Evolutionary conservation across 2,329 filamentous ascomycete species (phyloP), one percentile per base, ranked within the genome.

Genomic region (Microascus cirrosus): DNA sequence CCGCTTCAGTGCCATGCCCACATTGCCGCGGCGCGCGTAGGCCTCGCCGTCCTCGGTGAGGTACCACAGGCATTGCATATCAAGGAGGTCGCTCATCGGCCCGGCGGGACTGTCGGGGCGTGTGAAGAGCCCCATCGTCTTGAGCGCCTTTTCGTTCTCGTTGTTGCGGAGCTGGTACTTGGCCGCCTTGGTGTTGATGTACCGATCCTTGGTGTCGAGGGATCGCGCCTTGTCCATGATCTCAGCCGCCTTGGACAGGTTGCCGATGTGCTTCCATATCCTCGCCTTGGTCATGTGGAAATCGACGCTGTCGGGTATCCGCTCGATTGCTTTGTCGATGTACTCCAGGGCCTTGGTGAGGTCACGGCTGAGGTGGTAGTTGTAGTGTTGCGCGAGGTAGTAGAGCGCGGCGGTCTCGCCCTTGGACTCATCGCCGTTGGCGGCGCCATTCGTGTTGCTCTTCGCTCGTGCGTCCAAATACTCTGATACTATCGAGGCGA

Each of bases 11-110:
- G 95, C 93, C 60, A 96, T 79, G 3, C 87, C 90, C 53, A 89
- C 75, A 65, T 95, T 91, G 62, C 86, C 85, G 69, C 91, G 87
- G 55, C 94, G 86, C 59, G 89, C 78, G 70, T 92, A 91, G 2
- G 93, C 85, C 73, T 96, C 89, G 58, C 90, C 94, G 68, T 99
- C 95, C 73, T 99, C 94, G 5, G 90, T 94, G 66, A 99, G 75
- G 70, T 86, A 99, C 95, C 94, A 99, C 64, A 97, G 84, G 69
- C 92, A 96, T 73, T 99, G 94, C 94, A 99, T 99, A 65, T 99
- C 94, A 63, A 95, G 81, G 39, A 99, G 82, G 71, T 99, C 94
- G 54, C 87, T 89, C 48, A 99, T 76, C 4, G 95, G 89, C 1
- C 94, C 94, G 6, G 90, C 91, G 13, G 87, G 81, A 3, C 90